Percentiles rank a stretch among this genome's conserved stretches.
phyloP scores from a whole-genome alignment of 23 red algal genomes.

The Gracilaria domingensis region DNA sequence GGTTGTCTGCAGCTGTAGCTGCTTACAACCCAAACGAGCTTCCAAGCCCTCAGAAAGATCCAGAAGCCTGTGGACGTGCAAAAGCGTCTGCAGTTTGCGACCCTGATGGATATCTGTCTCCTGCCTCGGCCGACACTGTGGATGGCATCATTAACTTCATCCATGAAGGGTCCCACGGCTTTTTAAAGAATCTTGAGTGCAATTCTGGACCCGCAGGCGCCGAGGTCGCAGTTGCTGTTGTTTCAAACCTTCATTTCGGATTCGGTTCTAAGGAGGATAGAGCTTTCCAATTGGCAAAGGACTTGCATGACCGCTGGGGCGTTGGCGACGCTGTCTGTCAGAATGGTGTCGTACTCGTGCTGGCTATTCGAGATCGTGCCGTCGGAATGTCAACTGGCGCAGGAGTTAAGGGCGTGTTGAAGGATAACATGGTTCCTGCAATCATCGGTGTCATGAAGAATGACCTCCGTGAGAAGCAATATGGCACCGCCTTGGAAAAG shows the following conservation, averaged over 20 bases:
- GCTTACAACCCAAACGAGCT: slow-evolving; percentile 27
- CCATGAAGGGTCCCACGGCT: slow-evolving; percentile 49
- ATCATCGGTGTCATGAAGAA: slow-evolving; percentile 46
- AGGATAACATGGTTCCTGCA: slow-evolving; percentile 33
- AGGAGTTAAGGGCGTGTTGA: slow-evolving; percentile 52
- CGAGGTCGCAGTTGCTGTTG: slow-evolving; percentile 68
- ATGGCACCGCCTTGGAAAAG: slow-evolving; percentile 48
- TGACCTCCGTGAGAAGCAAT: slow-evolving; percentile 15
- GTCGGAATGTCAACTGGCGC: slow-evolving; percentile 62
- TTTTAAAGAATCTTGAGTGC: slow-evolving; percentile 17
- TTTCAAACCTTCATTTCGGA: slow-evolving; percentile 19
- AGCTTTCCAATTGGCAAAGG: slow-evolving; percentile 63
- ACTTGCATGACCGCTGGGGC: slow-evolving; percentile 79
- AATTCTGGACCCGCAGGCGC: slow-evolving; percentile 22
- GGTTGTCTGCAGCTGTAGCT: neutral
- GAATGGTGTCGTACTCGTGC: slow-evolving; percentile 66
- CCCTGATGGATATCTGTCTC: slow-evolving; percentile 67
- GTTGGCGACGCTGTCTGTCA: slow-evolving; percentile 75
- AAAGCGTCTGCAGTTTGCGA: slow-evolving; percentile 70
- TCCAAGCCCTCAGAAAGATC: slow-evolving; percentile 62
- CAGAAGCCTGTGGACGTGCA: slow-evolving; percentile 45
- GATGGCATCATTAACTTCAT: slow-evolving; percentile 79
- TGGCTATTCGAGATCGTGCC: slow-evolving; percentile 60
- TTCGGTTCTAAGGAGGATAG: neutral
- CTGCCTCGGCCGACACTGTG: slow-evolving; percentile 40